Conservation (phyloP, 2,329 filamentous ascomycete genomes). For the Neonectria neomacrospora region DNA sequence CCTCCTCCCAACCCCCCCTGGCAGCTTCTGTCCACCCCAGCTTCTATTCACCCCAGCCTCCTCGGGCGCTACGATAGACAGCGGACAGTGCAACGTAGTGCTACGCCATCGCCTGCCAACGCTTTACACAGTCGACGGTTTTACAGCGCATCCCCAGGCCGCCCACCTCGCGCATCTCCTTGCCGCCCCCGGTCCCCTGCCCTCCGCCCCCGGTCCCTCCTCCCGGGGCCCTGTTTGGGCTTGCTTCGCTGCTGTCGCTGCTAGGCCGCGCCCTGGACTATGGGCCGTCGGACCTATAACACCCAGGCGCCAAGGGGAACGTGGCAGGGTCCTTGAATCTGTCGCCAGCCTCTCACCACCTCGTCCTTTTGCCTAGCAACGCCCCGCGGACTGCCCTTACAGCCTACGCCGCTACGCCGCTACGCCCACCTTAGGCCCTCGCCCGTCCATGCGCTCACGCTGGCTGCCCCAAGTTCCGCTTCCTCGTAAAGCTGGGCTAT, state of each 20-base stretch:
- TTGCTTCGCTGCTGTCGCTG: background rate
- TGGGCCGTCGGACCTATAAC: conserved; percentile 15
- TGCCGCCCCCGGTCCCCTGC: conserved; percentile 19
- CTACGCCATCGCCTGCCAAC: conserved; percentile 24
- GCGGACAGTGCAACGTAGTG: conserved; percentile 14
- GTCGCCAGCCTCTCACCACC: background rate
- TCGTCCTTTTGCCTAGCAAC: conserved; percentile 20
- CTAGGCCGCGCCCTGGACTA: background rate
- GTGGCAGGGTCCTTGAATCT: conserved; percentile 21
- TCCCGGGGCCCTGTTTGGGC: background rate
- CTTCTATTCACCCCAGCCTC: conserved; percentile 17
- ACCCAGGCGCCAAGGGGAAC: background rate
- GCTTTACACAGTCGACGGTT: background rate
- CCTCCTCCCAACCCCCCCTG: background rate
- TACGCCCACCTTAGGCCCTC: background rate
- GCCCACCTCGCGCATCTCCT: conserved; percentile 3
- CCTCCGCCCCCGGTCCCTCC: background rate
- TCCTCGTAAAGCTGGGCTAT: conserved; percentile 23
- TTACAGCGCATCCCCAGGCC: background rate
- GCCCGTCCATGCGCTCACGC: conserved; percentile 8
- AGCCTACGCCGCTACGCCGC: background rate
- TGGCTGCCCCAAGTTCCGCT: conserved; percentile 3
- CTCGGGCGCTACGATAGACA: conserved; percentile 4
- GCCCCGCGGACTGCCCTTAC: conserved; percentile 7
- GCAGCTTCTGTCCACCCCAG: background rate